These are phyloP conservation scores for Puccinellia tenuiflora DNA, from an alignment of 176 grass and related monocot genomes.

Conservation along the genomic window DNA sequence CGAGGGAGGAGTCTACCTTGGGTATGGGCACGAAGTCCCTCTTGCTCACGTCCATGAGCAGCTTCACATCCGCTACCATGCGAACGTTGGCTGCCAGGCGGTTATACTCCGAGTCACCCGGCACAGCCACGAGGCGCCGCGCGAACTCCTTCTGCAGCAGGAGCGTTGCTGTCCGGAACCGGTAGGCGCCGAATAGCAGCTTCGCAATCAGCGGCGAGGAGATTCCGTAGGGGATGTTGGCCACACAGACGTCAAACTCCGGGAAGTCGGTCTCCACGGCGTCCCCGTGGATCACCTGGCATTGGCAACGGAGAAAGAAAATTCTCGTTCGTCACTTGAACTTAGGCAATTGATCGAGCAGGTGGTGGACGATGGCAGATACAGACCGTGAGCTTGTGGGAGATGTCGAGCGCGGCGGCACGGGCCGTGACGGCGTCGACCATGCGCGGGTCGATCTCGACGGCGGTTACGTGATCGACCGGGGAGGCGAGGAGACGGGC, in stretches of 20 bases:
- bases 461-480: slow-evolving; percentile 34
- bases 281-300: slow-evolving; percentile 58
- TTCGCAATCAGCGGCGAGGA: slow-evolving; percentile 83
- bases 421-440: slow-evolving; percentile 55
- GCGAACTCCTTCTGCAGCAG: slow-evolving; percentile 88
- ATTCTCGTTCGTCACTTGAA: neutral
- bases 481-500: slow-evolving; percentile 54
- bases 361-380: neutral
- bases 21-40: slow-evolving; percentile 74
- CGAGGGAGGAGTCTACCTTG: slow-evolving; percentile 81
- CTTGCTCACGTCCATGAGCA: slow-evolving; percentile 77
- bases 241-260: slow-evolving; percentile 65
- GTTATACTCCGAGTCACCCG: slow-evolving; percentile 82
- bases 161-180: slow-evolving; percentile 61
- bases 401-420: slow-evolving; percentile 36
- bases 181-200: slow-evolving; percentile 58
- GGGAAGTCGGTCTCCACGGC: slow-evolving; percentile 66
- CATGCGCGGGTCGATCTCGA: slow-evolving; percentile 84
- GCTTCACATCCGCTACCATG: slow-evolving; percentile 40
- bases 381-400: slow-evolving; percentile 47
- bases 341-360: slow-evolving; percentile 46
- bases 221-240: slow-evolving; percentile 82
- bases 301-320: slow-evolving; percentile 1
- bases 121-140: slow-evolving; percentile 46
- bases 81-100: slow-evolving; percentile 69